Conservation (phyloP, 75 land plant genomes). For the Gnetum montanum region DNA sequence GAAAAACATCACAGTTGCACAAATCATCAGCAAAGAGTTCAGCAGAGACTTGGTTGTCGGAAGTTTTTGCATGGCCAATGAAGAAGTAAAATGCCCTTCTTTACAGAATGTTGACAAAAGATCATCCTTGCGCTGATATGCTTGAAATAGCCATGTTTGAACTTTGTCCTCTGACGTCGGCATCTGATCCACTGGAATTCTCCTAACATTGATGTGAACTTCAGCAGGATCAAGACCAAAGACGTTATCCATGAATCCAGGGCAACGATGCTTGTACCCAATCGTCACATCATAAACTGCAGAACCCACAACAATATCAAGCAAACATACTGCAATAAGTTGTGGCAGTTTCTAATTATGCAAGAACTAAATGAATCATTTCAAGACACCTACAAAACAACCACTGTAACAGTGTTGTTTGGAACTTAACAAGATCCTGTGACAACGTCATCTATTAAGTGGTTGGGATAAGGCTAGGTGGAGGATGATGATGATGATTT, state of each 20-base stretch:
- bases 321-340: not conserved
- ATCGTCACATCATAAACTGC: conserved; percentile 95
- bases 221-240: conserved; percentile 86
- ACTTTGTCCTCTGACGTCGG: conserved; percentile 47
- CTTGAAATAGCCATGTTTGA: conserved; percentile 59
- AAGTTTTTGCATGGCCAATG: conserved; percentile 49
- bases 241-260: conserved; percentile 65
- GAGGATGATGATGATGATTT: too few relatives aligned
- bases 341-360: not conserved
- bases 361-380: not conserved
- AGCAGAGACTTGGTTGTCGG: conserved; percentile 22
- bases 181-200: conserved; percentile 41
- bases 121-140: conserved; percentile 58
- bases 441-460: too few relatives aligned
- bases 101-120: conserved; percentile 48
- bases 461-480: too few relatives aligned
- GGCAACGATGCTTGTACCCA: conserved; percentile 73
- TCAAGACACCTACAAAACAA: too few relatives aligned
- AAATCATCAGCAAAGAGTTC: conserved; percentile 29
- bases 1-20: conserved; percentile 18
- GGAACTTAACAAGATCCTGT: too few relatives aligned
- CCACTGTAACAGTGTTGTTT: too few relatives aligned
- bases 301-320: not conserved
- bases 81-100: conserved; percentile 49
- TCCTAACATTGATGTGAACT: conserved; percentile 77